phyloP scores from a whole-genome alignment of 106 monocot genomes.

The Cymbidium sinense region DNA sequence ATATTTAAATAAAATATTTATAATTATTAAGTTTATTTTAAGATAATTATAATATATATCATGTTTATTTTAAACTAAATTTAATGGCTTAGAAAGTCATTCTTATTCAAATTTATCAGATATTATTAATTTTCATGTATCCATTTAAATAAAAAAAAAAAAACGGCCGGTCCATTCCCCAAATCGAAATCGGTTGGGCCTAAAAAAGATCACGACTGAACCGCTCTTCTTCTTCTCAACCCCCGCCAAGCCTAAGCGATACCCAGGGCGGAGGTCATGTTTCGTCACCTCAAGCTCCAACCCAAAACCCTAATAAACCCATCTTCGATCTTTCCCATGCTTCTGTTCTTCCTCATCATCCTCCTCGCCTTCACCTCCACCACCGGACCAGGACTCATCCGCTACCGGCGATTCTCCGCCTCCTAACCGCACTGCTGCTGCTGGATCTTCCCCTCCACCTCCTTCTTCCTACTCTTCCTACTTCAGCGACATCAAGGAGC shows the following conservation, averaged over 20 bases:
- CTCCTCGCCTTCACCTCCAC: conserved; percentile 14
- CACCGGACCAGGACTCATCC: neutral
- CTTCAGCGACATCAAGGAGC: conserved; percentile 66
- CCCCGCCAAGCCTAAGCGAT: neutral
- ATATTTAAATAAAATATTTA: too few species aligned
- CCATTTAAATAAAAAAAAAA: neutral
- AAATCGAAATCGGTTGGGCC: too few species aligned
- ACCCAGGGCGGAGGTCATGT: neutral
- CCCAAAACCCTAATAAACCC: conserved; percentile 14
- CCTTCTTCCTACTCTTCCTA: conserved; percentile 26
- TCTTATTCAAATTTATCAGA: too few species aligned
- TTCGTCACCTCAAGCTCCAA: conserved; percentile 31
- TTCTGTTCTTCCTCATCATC: conserved; percentile 17
- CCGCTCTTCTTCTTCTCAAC: too few species aligned
- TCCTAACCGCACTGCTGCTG: neutral
- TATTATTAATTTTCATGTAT: too few species aligned
- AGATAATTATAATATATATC: too few species aligned
- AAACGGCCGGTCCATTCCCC: neutral
- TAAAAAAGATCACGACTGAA: too few species aligned
- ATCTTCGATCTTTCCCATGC: neutral
- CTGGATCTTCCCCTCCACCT: neutral
- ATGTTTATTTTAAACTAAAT: too few species aligned
- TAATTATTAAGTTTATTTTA: too few species aligned
- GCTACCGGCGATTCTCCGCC: neutral
- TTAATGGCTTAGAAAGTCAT: too few species aligned